Evolutionary conservation across 1,284 basidiomycete species (phyloP).

Genomic region (Ganoderma boninense): DNA sequence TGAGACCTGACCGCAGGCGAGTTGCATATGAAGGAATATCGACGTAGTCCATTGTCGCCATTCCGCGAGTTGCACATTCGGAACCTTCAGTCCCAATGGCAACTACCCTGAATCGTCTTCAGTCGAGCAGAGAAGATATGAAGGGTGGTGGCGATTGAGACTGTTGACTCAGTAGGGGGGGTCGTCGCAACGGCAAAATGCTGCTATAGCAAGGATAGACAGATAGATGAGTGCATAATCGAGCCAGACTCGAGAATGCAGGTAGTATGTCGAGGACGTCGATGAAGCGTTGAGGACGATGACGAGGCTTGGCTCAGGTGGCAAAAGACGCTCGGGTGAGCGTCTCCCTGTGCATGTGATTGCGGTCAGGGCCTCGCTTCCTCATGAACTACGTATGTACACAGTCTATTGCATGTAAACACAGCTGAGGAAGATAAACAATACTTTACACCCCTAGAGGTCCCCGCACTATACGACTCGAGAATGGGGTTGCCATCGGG

Average conservation of each 20-base stretch:
- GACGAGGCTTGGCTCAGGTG: too few relatives aligned
- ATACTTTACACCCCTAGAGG: too few relatives aligned
- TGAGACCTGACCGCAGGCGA: conserved; percentile 46
- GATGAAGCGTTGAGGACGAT: neutral
- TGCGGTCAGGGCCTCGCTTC: too few relatives aligned
- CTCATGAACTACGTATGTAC: too few relatives aligned
- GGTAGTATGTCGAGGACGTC: neutral
- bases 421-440: too few relatives aligned
- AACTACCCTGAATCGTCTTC: neutral
- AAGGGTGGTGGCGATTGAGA: neutral
- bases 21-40: conserved; percentile 57
- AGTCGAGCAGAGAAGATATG: neutral
- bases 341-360: too few relatives aligned
- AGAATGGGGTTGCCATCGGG: too few relatives aligned
- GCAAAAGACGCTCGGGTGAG: too few relatives aligned
- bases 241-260: neutral
- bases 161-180: neutral
- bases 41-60: conserved; percentile 62
- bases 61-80: conserved; percentile 10
- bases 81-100: neutral
- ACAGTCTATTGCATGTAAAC: too few relatives aligned
- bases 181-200: neutral
- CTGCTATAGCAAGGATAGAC: neutral
- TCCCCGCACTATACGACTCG: too few relatives aligned
- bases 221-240: neutral